A percentile compares a stretch with the other conserved stretches of the same genome.
Conservation (phyloP, 1,284 basidiomycete genomes). For the Somion occarium region DNA sequence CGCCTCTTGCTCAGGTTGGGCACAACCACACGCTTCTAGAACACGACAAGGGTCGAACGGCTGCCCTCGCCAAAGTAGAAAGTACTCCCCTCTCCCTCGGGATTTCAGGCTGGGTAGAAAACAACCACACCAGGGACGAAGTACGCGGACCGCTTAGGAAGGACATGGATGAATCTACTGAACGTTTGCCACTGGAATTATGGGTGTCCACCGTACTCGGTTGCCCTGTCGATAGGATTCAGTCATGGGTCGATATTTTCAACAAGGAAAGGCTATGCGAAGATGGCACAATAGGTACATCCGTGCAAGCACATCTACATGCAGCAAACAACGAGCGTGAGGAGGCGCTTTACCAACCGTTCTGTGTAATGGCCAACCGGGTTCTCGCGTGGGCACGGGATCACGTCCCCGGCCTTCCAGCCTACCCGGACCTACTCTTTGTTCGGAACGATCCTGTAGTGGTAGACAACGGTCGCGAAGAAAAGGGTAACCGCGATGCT, state of each 20-base stretch:
- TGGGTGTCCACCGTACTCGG: background rate
- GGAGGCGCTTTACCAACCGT: background rate
- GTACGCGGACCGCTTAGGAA: background rate
- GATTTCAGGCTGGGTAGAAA: background rate
- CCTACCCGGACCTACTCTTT: background rate
- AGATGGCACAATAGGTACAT: background rate
- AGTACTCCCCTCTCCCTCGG: background rate
- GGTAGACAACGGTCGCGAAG: background rate
- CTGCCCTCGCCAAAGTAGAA: background rate
- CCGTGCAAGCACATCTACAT: background rate
- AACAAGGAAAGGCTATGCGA: no score
- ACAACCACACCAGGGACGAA: background rate
- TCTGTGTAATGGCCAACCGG: background rate
- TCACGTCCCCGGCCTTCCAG: background rate
- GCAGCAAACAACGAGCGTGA: background rate
- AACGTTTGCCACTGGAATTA: background rate
- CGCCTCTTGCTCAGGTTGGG: background rate
- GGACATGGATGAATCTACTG: background rate
- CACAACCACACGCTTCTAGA: background rate
- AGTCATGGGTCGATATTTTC: no score
- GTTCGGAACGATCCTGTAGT: background rate
- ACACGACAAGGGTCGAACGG: background rate
- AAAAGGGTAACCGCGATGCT: no score
- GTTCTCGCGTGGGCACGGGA: background rate
- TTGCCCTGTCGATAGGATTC: no score